Percentiles rank a stretch among this genome's conserved stretches.
These are phyloP conservation scores for Phytophthora cryptogea DNA, from an alignment of 352 stramenopile species.

Conservation along the genomic window DNA sequence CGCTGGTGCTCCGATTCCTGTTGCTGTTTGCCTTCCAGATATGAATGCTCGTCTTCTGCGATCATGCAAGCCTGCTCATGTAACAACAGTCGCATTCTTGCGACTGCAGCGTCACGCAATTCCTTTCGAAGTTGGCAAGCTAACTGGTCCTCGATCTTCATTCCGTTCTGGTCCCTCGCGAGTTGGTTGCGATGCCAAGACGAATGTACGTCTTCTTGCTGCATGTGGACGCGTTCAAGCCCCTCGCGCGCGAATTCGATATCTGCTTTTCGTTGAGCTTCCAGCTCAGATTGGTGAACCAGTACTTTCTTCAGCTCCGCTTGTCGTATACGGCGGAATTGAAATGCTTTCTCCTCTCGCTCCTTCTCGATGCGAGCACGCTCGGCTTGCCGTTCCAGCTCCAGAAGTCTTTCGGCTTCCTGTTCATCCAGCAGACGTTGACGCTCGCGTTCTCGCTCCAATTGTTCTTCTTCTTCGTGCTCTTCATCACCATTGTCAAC, in stretches of 20 bases:
- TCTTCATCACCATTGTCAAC: slow-evolving; percentile 80
- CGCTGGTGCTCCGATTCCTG: slow-evolving; percentile 33
- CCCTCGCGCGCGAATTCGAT: slow-evolving; percentile 33
- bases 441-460: slow-evolving; percentile 58
- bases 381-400: slow-evolving; percentile 60
- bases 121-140: slow-evolving; percentile 30
- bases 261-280: slow-evolving; percentile 44
- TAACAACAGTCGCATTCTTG: slow-evolving; percentile 45
- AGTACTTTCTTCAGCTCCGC: slow-evolving; percentile 65
- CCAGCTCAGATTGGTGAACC: slow-evolving; percentile 55
- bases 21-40: slow-evolving; percentile 31
- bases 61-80: slow-evolving; percentile 52
- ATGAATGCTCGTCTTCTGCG: slow-evolving; percentile 53
- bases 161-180: slow-evolving; percentile 39
- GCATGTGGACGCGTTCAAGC: slow-evolving; percentile 35
- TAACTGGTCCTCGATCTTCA: slow-evolving; percentile 52
- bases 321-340: slow-evolving; percentile 54
- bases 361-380: slow-evolving; percentile 61
- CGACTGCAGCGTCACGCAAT: slow-evolving; percentile 26
- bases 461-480: slow-evolving; percentile 64
- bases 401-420: slow-evolving; percentile 59
- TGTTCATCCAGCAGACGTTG: slow-evolving; percentile 66
- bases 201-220: slow-evolving; percentile 44
- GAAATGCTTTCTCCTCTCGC: slow-evolving; percentile 58
- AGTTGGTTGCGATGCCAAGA: slow-evolving; percentile 35